Conservation (phyloP, 768 basidiomycete species). For the Lactarius sanguifluus region DNA sequence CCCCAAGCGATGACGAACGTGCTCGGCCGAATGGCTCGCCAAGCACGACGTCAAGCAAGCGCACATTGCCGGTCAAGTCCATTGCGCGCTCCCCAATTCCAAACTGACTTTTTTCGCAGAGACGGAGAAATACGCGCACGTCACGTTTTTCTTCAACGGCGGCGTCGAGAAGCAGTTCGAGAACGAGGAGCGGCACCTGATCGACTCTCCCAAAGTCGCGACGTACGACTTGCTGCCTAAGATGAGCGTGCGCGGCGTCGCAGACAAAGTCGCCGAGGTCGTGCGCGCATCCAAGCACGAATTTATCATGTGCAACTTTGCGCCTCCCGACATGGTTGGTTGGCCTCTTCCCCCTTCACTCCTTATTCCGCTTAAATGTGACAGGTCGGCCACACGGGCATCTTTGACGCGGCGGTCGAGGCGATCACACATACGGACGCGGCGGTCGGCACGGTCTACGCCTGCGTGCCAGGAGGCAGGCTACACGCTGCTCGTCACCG, state of each 20-base stretch:
- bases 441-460: conserved; percentile 84
- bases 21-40: conserved; percentile 86
- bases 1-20: conserved; percentile 93
- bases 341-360: too few species aligned
- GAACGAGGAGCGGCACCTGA: conserved; percentile 80
- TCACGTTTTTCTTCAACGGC: conserved; percentile 98
- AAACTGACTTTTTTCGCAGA: conserved; percentile 42
- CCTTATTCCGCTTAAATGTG: too few species aligned
- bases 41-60: conserved; percentile 80
- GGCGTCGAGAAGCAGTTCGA: conserved; percentile 92
- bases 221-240: conserved; percentile 91
- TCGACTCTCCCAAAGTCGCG: conserved; percentile 89
- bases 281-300: conserved; percentile 68
- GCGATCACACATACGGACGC: conserved; percentile 87
- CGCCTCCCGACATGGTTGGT: conserved; percentile 87
- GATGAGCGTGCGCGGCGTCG: conserved; percentile 88
- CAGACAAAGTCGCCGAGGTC: conserved; percentile 89
- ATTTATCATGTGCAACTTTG: conserved; percentile 98
- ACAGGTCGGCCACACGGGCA: conserved; percentile 86
- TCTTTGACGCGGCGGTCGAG: conserved; percentile 86
- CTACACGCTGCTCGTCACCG: conserved; percentile 84
- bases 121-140: conserved; percentile 98
- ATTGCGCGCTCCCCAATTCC: background rate
- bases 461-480: conserved; percentile 84
- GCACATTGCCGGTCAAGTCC: conserved; percentile 74